A percentile compares a stretch with the other conserved stretches of the same genome.
These are phyloP conservation scores for Bodo saltans DNA, from an alignment of 78 protist species.

Conservation along the genomic window DNA sequence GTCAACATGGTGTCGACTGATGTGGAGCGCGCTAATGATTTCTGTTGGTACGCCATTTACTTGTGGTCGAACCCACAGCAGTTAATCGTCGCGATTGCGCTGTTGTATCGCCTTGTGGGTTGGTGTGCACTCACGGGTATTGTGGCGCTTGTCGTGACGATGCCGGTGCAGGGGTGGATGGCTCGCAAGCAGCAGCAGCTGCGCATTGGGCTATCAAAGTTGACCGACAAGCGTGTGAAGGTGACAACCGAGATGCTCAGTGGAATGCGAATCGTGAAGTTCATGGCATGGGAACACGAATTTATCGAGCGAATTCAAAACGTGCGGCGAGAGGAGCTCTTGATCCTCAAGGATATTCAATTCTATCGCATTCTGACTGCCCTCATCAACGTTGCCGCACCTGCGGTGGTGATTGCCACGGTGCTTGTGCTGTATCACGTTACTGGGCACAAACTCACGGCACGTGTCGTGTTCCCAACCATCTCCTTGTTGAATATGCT, in stretches of 20 bases:
- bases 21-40: background rate
- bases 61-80: constrained; percentile 30
- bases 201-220: background rate
- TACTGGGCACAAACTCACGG: constrained; percentile 26
- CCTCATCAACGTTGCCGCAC: constrained; percentile 57
- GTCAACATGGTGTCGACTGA: constrained; percentile 27
- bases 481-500: constrained; percentile 73
- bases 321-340: constrained; percentile 35
- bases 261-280: constrained; percentile 52
- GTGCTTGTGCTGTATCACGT: constrained; percentile 48
- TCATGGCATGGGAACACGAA: constrained; percentile 43
- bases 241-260: constrained; percentile 43
- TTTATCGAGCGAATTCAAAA: background rate
- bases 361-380: constrained; percentile 37
- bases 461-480: constrained; percentile 68
- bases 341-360: constrained; percentile 4
- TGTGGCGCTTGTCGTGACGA: constrained; percentile 47
- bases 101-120: constrained; percentile 46
- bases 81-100: constrained; percentile 32
- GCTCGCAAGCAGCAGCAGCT: background rate
- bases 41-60: constrained; percentile 1
- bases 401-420: constrained; percentile 56
- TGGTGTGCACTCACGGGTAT: constrained; percentile 50
- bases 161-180: constrained; percentile 49
- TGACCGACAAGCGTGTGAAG: constrained; percentile 37